Base-by-base conservation (phyloP, 805 yeast species). In the Barnettozyma botsteinii region DNA sequence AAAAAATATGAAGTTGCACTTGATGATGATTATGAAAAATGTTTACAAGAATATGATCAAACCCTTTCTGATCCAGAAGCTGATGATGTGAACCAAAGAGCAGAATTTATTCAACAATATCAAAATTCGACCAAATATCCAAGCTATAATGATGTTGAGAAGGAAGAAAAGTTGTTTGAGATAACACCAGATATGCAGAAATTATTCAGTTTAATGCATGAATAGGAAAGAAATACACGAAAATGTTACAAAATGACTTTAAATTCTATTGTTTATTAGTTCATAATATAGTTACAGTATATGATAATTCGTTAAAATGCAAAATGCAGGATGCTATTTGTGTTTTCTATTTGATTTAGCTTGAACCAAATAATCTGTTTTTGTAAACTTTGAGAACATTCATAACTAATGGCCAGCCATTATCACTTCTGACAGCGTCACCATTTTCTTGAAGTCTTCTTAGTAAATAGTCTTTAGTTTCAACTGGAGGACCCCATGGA, bases 401-500 rank as follows among this genome's bases (percentile, higher is more conserved):
- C 53, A 71, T 76, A 31, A 83, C 65, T 51, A 85, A 70, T 35
- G 83, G 83, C 69, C 78, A 73, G n/a, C 94, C 93, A 48, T 80
- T 81, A 61, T 84, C 93, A 41, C 72, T 72, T 67, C 91, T 80
- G 7, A 86, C 94, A 9, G 96, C 95, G 62, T 89, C 96, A 19
- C 96, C 96, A 58, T 89, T 89, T 66, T 89, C 98, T 66, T 89
- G 96, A 47, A 89, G 69, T 66, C 98, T 77, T 69, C 98, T 80
- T 47, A 81, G 68, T 46, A 89, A 66, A 59, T 89, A 89, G 52
- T 86, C 95, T 66, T 85, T 87, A 43, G 96, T 88, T 65, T 91
- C 97, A 51, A 77, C 65, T 41, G 95, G 94, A 25, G 97, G 97
- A 9, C 97, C 97, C 97, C 97, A 89, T 14, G 97, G 95, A 47